phyloP scores from a whole-genome alignment of 768 basidiomycete species.

The Suillus subaureus region DNA sequence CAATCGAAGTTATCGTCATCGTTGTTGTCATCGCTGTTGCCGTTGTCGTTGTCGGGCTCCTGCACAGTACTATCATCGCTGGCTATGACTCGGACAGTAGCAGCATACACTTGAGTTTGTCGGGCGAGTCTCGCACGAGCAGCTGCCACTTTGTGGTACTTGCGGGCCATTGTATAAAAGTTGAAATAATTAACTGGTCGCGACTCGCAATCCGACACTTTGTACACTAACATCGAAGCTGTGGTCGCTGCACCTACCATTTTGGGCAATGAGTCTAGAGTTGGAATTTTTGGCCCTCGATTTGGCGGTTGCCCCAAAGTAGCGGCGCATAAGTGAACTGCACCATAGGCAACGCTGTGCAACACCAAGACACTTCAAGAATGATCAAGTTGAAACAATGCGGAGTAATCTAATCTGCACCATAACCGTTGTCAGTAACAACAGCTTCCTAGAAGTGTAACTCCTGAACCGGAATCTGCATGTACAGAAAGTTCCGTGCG shows the following conservation, averaged over 20 bases:
- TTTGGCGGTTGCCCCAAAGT: not conserved
- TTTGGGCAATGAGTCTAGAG: not conserved
- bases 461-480: no score
- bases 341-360: not conserved
- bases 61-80: not conserved
- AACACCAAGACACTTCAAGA: no score
- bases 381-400: no score
- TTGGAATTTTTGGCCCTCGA: not conserved
- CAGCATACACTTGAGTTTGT: not conserved
- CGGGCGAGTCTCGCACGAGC: not conserved
- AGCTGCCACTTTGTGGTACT: not conserved
- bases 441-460: no score
- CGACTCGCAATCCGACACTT: not conserved
- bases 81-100: not conserved
- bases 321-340: not conserved
- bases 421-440: no score
- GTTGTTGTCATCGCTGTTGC: not conserved
- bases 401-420: no score
- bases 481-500: no score
- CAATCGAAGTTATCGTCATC: not conserved
- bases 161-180: not conserved
- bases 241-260: not conserved
- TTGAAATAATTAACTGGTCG: not conserved
- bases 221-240: not conserved
- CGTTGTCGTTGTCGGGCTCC: not conserved